Conservation (phyloP, 139 green algal species). For the Raphidocelis subcapitata region DNA sequence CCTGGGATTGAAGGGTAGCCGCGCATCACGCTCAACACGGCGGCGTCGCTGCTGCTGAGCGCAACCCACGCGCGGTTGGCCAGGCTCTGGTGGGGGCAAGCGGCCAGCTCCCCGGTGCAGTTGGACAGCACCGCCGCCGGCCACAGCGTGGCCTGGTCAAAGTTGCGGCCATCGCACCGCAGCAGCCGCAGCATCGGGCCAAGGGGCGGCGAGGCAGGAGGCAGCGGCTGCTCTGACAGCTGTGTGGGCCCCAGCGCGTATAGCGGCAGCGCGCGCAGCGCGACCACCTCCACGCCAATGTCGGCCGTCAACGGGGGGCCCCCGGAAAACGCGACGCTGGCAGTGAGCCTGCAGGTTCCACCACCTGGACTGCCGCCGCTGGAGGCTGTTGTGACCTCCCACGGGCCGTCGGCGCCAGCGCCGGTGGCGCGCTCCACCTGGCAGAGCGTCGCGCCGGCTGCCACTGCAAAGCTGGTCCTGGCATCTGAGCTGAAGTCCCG, state of each 20-base stretch:
- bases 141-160: constrained; percentile 38
- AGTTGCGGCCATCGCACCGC: constrained; percentile 19
- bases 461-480: constrained; percentile 9
- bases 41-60: constrained; percentile 12
- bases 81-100: constrained; percentile 34
- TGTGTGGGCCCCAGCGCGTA: constrained; percentile 8
- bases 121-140: constrained; percentile 35
- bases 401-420: neutral
- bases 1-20: constrained; percentile 9
- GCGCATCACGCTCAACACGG: constrained; percentile 10
- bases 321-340: constrained; percentile 27
- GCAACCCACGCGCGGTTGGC: constrained; percentile 3
- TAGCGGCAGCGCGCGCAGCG: constrained; percentile 12
- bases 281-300: constrained; percentile 24
- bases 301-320: constrained; percentile 3
- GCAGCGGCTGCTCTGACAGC: neutral
- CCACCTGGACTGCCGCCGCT: neutral
- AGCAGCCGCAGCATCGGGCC: constrained; percentile 13
- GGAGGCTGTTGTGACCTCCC: neutral
- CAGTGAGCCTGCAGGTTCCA: constrained; percentile 22
- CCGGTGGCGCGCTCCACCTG: neutral
- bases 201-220: neutral
- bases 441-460: constrained; percentile 29
- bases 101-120: constrained; percentile 25
- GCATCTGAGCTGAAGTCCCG: constrained; percentile 36